Conservation (phyloP, 768 basidiomycete species). For the Hebeloma cylindrosporum region DNA sequence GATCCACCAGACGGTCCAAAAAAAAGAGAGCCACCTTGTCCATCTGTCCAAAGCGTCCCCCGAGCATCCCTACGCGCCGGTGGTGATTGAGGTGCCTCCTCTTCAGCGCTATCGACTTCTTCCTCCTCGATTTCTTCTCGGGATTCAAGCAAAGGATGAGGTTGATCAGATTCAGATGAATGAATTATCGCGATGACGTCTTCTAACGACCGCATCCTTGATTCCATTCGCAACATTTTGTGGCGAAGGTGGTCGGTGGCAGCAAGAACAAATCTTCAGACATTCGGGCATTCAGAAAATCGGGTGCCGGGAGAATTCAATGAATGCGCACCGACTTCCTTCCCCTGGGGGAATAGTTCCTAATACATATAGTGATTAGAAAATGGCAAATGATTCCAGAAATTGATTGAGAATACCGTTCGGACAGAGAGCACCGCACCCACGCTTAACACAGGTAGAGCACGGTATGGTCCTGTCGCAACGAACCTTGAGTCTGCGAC, state of each 20-base stretch:
- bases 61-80: slow-evolving; percentile 33
- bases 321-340: slow-evolving; percentile 44
- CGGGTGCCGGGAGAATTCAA: not conserved
- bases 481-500: slow-evolving; percentile 43
- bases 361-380: slow-evolving; percentile 18
- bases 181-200: slow-evolving; percentile 53
- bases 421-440: slow-evolving; percentile 50
- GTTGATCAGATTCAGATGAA: slow-evolving; percentile 34
- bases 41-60: slow-evolving; percentile 47
- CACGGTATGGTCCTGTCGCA: slow-evolving; percentile 43
- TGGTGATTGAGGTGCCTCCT: slow-evolving; percentile 23
- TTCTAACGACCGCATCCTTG: slow-evolving; percentile 53
- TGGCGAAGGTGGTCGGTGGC: slow-evolving; percentile 54
- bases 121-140: slow-evolving; percentile 32
- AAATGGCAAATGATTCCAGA: not conserved
- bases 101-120: slow-evolving; percentile 29
- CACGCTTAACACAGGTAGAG: slow-evolving; percentile 52
- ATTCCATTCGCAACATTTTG: slow-evolving; percentile 45
- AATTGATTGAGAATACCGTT: slow-evolving; percentile 36
- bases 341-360: slow-evolving; percentile 56
- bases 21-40: slow-evolving; percentile 40
- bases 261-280: slow-evolving; percentile 46
- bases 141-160: slow-evolving; percentile 43
- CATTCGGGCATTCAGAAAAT: not conserved
- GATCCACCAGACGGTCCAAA: slow-evolving; percentile 50